Evolutionary conservation across 1,139 yeast species (phyloP).

Genomic region (Candida pseudoviswanathii): DNA sequence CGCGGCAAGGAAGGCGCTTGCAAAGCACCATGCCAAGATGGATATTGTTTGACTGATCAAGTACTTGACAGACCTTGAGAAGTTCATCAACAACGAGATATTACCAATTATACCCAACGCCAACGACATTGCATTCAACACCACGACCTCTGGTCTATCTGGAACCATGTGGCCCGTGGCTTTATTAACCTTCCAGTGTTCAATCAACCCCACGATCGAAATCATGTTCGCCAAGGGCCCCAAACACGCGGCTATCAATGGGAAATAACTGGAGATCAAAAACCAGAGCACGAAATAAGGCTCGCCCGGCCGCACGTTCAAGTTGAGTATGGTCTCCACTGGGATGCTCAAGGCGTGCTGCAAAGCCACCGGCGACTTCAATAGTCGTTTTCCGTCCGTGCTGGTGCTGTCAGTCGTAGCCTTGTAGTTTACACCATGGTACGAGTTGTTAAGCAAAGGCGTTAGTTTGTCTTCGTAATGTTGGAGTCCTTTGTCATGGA

Average conservation of each 20-base stretch:
- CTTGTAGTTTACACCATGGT: conserved; percentile 3
- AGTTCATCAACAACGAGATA: conserved; percentile 64
- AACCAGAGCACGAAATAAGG: conserved; percentile 57
- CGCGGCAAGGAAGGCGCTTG: conserved; percentile 52
- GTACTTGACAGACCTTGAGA: conserved; percentile 59
- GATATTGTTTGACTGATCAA: conserved; percentile 60
- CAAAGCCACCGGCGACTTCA: conserved; percentile 21
- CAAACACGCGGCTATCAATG: conserved; percentile 71
- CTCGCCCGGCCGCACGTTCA: conserved; percentile 50
- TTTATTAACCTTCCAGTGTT: conserved; percentile 58
- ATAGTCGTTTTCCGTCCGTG: neutral
- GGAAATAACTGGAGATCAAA: conserved; percentile 63
- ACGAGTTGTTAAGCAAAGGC: conserved; percentile 16
- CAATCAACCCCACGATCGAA: conserved; percentile 70
- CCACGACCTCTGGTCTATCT: conserved; percentile 46
- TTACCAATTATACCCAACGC: conserved; percentile 68
- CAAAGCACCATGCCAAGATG: conserved; percentile 63
- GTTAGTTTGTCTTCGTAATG: conserved; percentile 19
- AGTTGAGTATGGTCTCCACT: conserved; percentile 29
- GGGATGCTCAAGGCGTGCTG: conserved; percentile 36
- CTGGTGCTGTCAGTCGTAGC: neutral
- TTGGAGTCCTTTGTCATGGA: conserved; percentile 7
- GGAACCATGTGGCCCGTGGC: conserved; percentile 23
- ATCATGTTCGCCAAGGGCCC: conserved; percentile 79
- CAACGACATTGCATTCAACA: conserved; percentile 63